Evolutionary conservation across 495 filamentous ascomycete genomes (phyloP).

Genomic region (Aspergillus affinis): DNA sequence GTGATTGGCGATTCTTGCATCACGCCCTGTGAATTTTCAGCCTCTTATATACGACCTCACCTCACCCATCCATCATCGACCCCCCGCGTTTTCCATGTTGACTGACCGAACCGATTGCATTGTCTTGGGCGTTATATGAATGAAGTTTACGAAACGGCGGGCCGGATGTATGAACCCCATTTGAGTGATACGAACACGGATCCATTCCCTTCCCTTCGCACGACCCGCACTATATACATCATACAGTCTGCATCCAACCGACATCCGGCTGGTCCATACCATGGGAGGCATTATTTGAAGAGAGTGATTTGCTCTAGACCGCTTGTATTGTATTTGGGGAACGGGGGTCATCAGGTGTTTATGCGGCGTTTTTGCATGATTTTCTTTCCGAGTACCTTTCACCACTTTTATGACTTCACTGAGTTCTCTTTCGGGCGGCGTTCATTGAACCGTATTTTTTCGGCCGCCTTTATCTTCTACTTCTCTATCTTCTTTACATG

Average conservation of each 20-base stretch:
- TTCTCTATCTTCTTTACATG: background rate
- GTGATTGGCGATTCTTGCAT: background rate
- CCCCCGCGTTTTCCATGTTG: background rate
- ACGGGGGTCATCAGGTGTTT: slow-evolving; percentile 33
- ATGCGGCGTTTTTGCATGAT: slow-evolving; percentile 22
- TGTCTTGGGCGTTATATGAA: slow-evolving; percentile 44
- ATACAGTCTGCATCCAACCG: slow-evolving; percentile 29
- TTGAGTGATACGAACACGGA: slow-evolving; percentile 26
- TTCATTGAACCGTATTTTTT: background rate
- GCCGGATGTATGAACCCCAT: slow-evolving; percentile 49
- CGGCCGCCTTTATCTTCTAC: background rate
- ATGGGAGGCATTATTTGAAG: slow-evolving; percentile 33
- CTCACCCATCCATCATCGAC: background rate
- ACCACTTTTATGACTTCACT: background rate
- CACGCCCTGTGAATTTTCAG: background rate
- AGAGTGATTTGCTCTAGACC: slow-evolving; percentile 45
- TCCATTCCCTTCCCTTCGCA: background rate
- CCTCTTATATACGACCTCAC: background rate
- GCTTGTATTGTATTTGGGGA: slow-evolving; percentile 48
- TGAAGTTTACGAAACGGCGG: slow-evolving; percentile 38
- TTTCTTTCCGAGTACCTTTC: background rate
- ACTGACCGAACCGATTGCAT: slow-evolving; percentile 26
- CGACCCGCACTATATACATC: slow-evolving; percentile 18
- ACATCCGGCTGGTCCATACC: slow-evolving; percentile 32
- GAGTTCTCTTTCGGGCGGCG: background rate